Percentiles rank a stretch among this genome's conserved stretches.
These are phyloP conservation scores for Scheffersomyces insectosa DNA, from an alignment of 1,139 yeast genomes.

Conservation along the genomic window DNA sequence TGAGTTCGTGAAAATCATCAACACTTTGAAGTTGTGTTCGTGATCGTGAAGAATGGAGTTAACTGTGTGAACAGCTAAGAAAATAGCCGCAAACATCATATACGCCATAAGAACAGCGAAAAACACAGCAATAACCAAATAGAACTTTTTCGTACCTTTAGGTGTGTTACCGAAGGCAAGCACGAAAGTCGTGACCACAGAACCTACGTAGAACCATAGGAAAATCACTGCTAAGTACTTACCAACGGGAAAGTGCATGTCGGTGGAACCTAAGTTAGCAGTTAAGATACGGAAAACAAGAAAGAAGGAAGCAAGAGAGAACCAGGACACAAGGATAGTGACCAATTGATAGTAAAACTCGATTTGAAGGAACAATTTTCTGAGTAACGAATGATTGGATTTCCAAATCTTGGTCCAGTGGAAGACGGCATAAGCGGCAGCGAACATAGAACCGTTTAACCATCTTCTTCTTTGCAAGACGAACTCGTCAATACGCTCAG, in stretches of 20 bases:
- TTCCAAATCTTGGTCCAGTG: constrained; percentile 74
- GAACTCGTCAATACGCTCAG: constrained; percentile 69
- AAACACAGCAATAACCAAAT: constrained; percentile 19
- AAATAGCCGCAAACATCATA: constrained; percentile 67
- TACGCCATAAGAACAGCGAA: constrained; percentile 30
- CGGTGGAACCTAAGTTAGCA: constrained; percentile 51
- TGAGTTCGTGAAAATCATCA: constrained; percentile 56
- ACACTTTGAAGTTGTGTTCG: constrained; percentile 43
- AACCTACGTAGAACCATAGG: constrained; percentile 25
- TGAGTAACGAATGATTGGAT: constrained; percentile 60
- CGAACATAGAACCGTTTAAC: constrained; percentile 84
- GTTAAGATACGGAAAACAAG: constrained; percentile 69
- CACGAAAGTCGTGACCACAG: constrained; percentile 26
- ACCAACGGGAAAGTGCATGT: constrained; percentile 34
- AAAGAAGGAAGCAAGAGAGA: constrained; percentile 74
- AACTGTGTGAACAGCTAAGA: constrained; percentile 76
- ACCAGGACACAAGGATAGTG: constrained; percentile 74
- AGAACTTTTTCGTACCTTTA: constrained; percentile 25
- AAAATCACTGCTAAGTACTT: constrained; percentile 23
- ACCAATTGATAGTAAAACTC: constrained; percentile 72
- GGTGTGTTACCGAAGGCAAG: constrained; percentile 31
- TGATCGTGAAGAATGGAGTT: constrained; percentile 35
- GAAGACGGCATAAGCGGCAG: constrained; percentile 72
- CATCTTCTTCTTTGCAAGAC: constrained; percentile 80
- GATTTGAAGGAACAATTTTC: constrained; percentile 64